Conservation (phyloP, 441 rosid species). For the Gossypium gossypioides region DNA sequence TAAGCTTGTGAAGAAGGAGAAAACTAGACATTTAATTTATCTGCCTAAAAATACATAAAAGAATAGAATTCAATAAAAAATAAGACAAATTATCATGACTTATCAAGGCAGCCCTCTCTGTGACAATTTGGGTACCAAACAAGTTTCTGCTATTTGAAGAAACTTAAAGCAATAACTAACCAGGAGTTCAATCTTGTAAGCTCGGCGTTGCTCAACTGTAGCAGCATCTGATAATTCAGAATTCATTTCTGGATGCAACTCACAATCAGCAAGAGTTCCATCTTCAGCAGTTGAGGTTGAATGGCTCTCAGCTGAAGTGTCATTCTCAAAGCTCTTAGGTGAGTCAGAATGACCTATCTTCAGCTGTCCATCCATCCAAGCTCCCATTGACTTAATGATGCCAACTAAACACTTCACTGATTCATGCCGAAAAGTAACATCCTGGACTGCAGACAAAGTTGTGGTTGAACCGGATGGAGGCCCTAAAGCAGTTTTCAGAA, state of each 20-base stretch:
- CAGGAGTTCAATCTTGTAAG: constrained; percentile 94
- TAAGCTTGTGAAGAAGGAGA: constrained; percentile 6
- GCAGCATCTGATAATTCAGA: constrained; percentile 74
- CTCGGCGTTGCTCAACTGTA: constrained; percentile 83
- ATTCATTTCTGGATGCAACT: constrained; percentile 54
- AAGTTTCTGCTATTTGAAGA: background rate
- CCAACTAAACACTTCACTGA: constrained; percentile 91
- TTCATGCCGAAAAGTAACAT: constrained; percentile 83
- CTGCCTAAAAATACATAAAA: background rate
- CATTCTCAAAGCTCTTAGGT: constrained; percentile 47
- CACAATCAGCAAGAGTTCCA: constrained; percentile 48
- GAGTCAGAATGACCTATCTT: constrained; percentile 48
- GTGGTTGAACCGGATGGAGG: constrained; percentile 91
- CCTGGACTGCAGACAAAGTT: constrained; percentile 75
- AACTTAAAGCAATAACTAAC: constrained; percentile 27
- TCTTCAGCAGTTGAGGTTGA: constrained; percentile 55
- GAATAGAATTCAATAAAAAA: background rate
- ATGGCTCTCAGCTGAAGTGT: constrained; percentile 42
- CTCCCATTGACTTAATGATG: constrained; percentile 83
- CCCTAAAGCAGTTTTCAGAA: constrained; percentile 92
- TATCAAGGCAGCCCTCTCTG: background rate
- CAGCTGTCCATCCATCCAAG: constrained; percentile 89
- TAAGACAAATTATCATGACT: background rate
- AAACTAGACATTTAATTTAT: background rate
- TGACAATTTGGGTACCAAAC: background rate